Evolutionary conservation across 805 yeast genomes (phyloP).

Genomic region (Yarrowia hollandica): DNA sequence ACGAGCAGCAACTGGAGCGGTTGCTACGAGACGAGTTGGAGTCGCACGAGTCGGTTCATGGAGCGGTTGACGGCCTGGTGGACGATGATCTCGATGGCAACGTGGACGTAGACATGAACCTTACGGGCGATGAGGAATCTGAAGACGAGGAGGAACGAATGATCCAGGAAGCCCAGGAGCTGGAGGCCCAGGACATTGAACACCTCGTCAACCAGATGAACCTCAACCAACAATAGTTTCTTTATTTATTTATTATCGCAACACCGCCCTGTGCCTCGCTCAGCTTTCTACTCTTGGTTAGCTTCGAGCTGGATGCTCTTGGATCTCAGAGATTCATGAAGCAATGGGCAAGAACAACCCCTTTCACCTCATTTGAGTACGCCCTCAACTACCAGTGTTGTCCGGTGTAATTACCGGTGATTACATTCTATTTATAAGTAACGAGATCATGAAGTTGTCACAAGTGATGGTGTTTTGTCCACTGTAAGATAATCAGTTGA

Average conservation of each 20-base stretch:
- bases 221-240: conserved; percentile 6
- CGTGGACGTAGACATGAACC: conserved; percentile 19
- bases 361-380: conserved; percentile 30
- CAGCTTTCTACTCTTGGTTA: conserved; percentile 24
- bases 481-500: too few species aligned
- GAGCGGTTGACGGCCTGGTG: conserved; percentile 18
- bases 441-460: too few species aligned
- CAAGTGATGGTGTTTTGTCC: too few species aligned
- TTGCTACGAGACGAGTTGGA: conserved; percentile 20
- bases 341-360: conserved; percentile 28
- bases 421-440: conserved; percentile 18
- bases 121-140: background rate
- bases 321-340: background rate
- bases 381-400: conserved; percentile 29
- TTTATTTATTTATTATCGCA: background rate
- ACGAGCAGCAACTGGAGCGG: conserved; percentile 16
- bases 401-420: conserved; percentile 29
- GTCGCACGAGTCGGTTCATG: conserved; percentile 5
- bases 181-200: conserved; percentile 26
- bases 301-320: conserved; percentile 29
- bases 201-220: conserved; percentile 17
- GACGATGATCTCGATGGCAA: conserved; percentile 23
- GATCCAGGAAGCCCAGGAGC: conserved; percentile 11
- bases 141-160: conserved; percentile 10
- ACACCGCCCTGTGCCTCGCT: conserved; percentile 29